Percentiles rank a stretch among this genome's conserved stretches.
These are phyloP conservation scores for Carex myosuroides DNA, from an alignment of 176 grass and related monocot species.

Conservation along the genomic window DNA sequence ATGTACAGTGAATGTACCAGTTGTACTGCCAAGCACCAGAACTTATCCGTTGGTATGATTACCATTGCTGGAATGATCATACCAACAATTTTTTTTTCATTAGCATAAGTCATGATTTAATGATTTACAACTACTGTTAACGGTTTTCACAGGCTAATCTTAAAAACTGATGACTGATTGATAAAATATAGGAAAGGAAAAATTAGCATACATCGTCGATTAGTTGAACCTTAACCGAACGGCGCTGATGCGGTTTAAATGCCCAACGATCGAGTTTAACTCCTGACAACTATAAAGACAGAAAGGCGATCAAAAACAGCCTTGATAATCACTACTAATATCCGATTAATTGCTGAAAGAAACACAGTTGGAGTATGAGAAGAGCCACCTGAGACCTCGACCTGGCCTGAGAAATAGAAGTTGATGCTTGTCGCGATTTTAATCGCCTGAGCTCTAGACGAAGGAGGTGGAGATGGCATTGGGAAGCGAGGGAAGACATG, in stretches of 20 bases:
- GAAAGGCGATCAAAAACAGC: neutral
- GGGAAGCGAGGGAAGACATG: constrained; percentile 1
- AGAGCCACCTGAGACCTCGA: neutral
- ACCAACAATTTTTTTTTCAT: neutral
- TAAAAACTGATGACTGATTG: neutral
- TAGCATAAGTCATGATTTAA: neutral
- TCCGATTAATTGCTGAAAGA: neutral
- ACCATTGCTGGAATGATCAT: neutral
- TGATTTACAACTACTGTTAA: neutral
- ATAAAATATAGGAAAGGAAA: neutral
- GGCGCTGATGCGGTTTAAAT: neutral
- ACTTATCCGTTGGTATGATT: neutral
- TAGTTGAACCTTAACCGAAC: neutral
- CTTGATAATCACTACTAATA: neutral
- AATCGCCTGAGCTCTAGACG: neutral
- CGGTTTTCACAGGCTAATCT: neutral
- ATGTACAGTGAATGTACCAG: neutral
- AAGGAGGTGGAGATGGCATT: neutral
- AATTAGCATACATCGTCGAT: constrained; percentile 11
- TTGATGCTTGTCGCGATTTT: neutral
- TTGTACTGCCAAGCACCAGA: neutral
- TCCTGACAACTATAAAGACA: constrained; percentile 1
- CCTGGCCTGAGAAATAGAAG: neutral
- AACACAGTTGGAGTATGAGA: neutral
- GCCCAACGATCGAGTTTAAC: neutral